These are phyloP conservation scores for Xylaria sp. DNA, from an alignment of 2,329 filamentous ascomycete species.

Conservation along the genomic window DNA sequence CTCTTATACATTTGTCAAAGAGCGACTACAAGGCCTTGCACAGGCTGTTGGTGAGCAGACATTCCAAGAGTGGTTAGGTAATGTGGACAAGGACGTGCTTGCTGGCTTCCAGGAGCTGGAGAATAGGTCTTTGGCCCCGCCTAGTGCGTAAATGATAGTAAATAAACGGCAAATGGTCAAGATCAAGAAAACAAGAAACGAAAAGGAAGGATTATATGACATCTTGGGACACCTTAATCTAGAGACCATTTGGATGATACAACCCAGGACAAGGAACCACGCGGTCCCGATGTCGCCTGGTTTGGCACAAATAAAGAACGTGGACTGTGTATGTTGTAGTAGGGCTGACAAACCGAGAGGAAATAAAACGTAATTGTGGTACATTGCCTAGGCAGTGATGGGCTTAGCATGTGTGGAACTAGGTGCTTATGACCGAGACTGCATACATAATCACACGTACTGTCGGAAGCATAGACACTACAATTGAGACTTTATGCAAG, in stretches of 20 bases:
- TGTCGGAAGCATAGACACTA: not conserved
- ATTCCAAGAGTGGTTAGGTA: slow-evolving; percentile 77
- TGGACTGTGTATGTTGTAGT: not conserved
- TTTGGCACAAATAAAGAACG: not conserved
- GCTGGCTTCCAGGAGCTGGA: slow-evolving; percentile 66
- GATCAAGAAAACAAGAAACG: not conserved
- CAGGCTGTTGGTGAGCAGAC: slow-evolving; percentile 67
- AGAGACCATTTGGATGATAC: not conserved
- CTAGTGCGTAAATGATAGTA: not conserved
- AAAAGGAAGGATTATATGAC: not conserved
- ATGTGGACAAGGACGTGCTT: slow-evolving; percentile 79
- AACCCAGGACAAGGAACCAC: not conserved
- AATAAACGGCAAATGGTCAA: not conserved
- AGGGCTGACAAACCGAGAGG: not conserved
- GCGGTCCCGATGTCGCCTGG: not conserved
- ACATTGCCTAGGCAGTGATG: too few species aligned
- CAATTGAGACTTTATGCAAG: not conserved
- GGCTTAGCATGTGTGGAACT: not conserved
- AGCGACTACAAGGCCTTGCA: slow-evolving; percentile 70
- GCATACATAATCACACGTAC: not conserved
- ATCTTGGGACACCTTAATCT: not conserved
- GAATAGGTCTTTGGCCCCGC: not conserved
- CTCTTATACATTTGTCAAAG: slow-evolving; percentile 71
- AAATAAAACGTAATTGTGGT: not conserved
- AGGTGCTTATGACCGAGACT: not conserved